Evolutionary conservation across 2,329 filamentous ascomycete genomes (phyloP), one percentile per base, ranked within the genome.

Genomic region (Colletotrichum sp.): DNA sequence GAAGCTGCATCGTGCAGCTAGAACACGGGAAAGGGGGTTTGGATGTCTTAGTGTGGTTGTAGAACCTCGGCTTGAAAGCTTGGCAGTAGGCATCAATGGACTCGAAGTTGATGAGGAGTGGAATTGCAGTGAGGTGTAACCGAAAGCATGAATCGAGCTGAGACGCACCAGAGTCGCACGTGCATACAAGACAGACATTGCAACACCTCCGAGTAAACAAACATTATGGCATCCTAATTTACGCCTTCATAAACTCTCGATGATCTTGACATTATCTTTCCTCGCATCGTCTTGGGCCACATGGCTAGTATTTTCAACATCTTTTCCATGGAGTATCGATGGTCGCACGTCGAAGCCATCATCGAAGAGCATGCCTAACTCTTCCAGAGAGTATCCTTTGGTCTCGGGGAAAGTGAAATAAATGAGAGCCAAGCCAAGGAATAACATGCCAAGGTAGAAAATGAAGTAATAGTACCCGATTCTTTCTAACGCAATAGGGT

Each of bases 391-490:
- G 73, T 85, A 77, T 0, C 79, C 79, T 32, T 80, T 81, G 1
- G 81, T 82, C 24, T 83, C 81, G 0, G 80, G 81, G 70, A 81
- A 82, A 75, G 78, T 80, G 52, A 81, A 82, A 24, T 81, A 83
- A 10, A 82, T 81, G 16, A 80, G 77, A 0, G 62, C 58, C 15
- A 38, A 28, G 18, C 60, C 68, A 16, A 43, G 15, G 0, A 73
- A 77, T 18, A 84, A 78, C 1, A 81, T 79, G 0, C 79, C 83
- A 26, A 85, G 84, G 78, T 85, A 87, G 12, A 88, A 84, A 13
- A 87, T 84, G 70, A 87, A 88, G 70, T 85, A 87, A 75, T 83
- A 85, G 86, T 86, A 88, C 0, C 76, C 78, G 38, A 87, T 84
- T 0, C 79, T 79, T 1, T 84, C 83, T 65, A 87, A 82, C 0